A percentile compares a stretch with the other conserved stretches of the same genome.
Conservation (phyloP, 83 land plant species). For the Picea engelmannii region DNA sequence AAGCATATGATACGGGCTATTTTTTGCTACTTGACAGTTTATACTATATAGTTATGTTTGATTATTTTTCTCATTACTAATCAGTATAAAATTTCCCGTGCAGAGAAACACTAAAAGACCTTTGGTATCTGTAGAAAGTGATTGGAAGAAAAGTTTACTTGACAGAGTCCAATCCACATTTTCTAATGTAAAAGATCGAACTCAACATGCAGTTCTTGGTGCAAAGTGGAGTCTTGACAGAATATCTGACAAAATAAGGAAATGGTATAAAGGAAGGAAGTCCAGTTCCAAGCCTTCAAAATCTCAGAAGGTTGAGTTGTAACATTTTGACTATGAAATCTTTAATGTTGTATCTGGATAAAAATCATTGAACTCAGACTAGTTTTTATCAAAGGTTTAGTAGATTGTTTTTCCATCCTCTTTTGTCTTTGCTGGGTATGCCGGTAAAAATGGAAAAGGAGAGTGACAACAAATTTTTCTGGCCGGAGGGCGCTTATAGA, state of each 20-base stretch:
- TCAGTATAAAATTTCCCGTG: background rate
- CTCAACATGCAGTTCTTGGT: background rate
- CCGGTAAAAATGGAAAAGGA: too few species aligned
- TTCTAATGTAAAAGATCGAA: background rate
- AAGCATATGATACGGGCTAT: background rate
- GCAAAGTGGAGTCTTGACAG: slow-evolving; percentile 13
- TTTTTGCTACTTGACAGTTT: background rate
- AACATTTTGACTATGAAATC: too few species aligned
- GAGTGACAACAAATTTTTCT: too few species aligned
- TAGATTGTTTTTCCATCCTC: too few species aligned
- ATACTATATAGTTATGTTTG: background rate
- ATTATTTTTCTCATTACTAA: background rate
- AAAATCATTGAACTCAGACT: too few species aligned
- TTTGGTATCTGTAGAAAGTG: slow-evolving; percentile 1
- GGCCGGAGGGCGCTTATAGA: too few species aligned
- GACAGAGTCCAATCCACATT: background rate
- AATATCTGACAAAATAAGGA: slow-evolving; percentile 26
- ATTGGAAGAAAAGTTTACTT: slow-evolving; percentile 15
- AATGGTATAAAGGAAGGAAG: slow-evolving; percentile 46
- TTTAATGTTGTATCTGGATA: too few species aligned
- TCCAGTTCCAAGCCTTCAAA: too few species aligned
- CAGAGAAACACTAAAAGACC: background rate
- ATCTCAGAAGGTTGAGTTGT: too few species aligned
- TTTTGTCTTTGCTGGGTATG: too few species aligned
- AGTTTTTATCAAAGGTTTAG: too few species aligned